A percentile compares a stretch with the other conserved stretches of the same genome.
phyloP scores from a whole-genome alignment of 1,139 yeast species.

The Pichia inconspicua region DNA sequence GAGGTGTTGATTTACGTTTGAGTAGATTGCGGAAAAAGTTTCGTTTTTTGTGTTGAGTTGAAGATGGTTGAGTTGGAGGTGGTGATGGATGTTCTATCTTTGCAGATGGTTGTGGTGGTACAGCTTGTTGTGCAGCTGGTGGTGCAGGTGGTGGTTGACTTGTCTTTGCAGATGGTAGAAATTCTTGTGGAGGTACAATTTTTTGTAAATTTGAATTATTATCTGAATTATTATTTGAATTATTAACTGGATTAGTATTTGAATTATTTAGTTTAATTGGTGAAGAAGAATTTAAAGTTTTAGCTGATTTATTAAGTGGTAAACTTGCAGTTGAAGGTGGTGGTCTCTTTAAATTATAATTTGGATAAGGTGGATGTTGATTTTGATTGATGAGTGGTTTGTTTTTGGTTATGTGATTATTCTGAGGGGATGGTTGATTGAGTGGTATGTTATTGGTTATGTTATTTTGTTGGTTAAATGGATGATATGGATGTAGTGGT shows the following conservation, averaged over 20 bases:
- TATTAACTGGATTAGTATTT: no score
- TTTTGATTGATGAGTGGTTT: background rate
- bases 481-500: no score
- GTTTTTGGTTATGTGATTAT: background rate
- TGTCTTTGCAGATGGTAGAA: background rate
- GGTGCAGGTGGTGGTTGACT: background rate
- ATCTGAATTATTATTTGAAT: no score
- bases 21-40: slow-evolving; percentile 1
- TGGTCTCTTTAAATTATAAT: background rate
- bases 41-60: background rate
- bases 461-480: no score
- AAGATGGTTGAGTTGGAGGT: background rate
- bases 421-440: no score
- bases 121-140: background rate
- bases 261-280: background rate
- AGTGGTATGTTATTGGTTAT: background rate
- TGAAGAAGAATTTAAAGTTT: background rate
- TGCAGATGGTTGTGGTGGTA: background rate
- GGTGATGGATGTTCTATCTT: background rate
- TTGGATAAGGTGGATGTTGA: no score
- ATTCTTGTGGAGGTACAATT: background rate
- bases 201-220: no score
- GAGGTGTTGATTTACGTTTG: background rate
- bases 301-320: background rate
- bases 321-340: background rate